Conservation (phyloP, 441 rosid genomes). For the Pelargonium australe region DNA sequence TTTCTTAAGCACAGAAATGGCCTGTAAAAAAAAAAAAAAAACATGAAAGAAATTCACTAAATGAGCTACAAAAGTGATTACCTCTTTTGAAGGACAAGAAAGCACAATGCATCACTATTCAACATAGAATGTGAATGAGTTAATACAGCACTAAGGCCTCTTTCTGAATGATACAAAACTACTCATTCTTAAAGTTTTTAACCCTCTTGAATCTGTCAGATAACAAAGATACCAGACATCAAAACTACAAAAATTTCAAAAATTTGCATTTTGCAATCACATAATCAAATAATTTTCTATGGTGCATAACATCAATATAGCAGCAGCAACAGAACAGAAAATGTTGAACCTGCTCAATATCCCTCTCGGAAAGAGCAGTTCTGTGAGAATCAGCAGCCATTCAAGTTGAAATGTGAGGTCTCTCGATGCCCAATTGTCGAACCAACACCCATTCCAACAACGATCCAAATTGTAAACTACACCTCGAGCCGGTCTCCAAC, state of each 20-base stretch:
- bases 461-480: neutral
- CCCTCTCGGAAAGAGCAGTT: slow-evolving; percentile 1
- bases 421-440: neutral
- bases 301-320: neutral
- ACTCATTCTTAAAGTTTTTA: neutral
- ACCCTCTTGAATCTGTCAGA: neutral
- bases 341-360: neutral
- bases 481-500: neutral
- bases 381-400: slow-evolving; percentile 1
- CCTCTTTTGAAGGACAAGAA: neutral
- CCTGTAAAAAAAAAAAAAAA: slow-evolving; percentile 45
- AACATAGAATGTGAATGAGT: neutral
- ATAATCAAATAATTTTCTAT: neutral
- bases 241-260: neutral
- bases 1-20: slow-evolving; percentile 84
- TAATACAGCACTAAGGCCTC: neutral
- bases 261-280: neutral
- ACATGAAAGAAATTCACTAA: neutral
- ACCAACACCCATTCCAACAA: neutral
- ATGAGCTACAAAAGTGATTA: neutral
- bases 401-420: slow-evolving; percentile 1
- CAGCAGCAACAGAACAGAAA: neutral
- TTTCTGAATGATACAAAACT: neutral
- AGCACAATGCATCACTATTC: neutral
- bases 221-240: neutral